Evolutionary conservation across 108 stramenopile genomes (phyloP).

Genomic region (Cyclotella cryptica): DNA sequence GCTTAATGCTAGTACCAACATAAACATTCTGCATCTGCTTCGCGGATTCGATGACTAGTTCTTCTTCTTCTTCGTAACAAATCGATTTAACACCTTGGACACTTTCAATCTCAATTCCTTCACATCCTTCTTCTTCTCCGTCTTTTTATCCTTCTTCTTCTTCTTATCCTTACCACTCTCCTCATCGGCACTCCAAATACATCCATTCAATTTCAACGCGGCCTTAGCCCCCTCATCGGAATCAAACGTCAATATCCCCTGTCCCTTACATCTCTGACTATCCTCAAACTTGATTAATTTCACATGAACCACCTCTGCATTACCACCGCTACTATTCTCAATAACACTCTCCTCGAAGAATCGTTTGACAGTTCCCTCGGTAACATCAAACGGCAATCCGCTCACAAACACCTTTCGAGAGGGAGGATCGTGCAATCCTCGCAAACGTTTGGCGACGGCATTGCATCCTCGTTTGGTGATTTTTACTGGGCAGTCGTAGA

Average conservation of each 20-base stretch:
- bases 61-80: conserved; percentile 58
- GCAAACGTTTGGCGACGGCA: conserved; percentile 61
- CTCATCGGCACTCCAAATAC: conserved; percentile 36
- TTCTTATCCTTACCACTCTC: conserved; percentile 43
- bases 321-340: not conserved
- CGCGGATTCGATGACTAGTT: not conserved
- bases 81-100: conserved; percentile 72
- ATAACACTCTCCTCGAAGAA: conserved; percentile 58
- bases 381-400: conserved; percentile 83
- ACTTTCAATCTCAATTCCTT: conserved; percentile 79
- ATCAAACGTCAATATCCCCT: conserved; percentile 80
- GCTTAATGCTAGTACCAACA: no score
- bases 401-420: conserved; percentile 83
- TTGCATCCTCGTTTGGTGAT: conserved; percentile 75
- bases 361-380: conserved; percentile 61
- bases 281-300: conserved; percentile 84
- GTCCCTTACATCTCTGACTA: conserved; percentile 85
- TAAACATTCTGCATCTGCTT: no score
- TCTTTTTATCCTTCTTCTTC: conserved; percentile 45
- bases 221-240: conserved; percentile 65
- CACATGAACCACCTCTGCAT: conserved; percentile 65
- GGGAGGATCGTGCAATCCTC: conserved; percentile 77
- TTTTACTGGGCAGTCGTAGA: conserved; percentile 89
- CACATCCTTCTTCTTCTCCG: conserved; percentile 26
- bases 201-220: conserved; percentile 75